Percentiles rank a stretch among this genome's conserved stretches.
Conservation (phyloP, 768 basidiomycete species). For the Epithele typhae region DNA sequence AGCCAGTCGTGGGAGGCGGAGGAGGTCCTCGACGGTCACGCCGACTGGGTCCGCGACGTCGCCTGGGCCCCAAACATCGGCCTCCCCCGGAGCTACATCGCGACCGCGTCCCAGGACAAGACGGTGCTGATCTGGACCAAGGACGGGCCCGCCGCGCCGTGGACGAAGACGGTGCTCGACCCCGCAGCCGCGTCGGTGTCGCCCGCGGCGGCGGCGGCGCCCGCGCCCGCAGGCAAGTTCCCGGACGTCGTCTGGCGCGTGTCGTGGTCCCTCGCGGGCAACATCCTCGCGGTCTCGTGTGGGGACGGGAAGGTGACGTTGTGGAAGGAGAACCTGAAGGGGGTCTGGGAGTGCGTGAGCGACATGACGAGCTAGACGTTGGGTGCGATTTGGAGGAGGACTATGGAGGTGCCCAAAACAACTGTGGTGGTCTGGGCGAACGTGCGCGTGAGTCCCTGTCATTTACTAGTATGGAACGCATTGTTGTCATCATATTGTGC, state of each 20-base stretch:
- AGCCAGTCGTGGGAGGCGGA: constrained; percentile 88
- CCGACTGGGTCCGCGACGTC: constrained; percentile 98
- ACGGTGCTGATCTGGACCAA: constrained; percentile 92
- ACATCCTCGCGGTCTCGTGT: constrained; percentile 93
- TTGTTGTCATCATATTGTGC: too few relatives aligned
- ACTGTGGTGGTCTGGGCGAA: too few relatives aligned
- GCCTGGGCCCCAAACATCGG: constrained; percentile 99
- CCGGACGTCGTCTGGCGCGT: constrained; percentile 99
- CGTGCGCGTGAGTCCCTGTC: too few relatives aligned
- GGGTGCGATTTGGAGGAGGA: too few relatives aligned
- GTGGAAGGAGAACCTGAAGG: constrained; percentile 97
- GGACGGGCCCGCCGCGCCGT: constrained; percentile 65
- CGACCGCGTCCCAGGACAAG: constrained; percentile 92
- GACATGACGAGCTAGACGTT: constrained; percentile 81
- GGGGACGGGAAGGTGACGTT: constrained; percentile 97
- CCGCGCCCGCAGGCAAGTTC: constrained; percentile 65
- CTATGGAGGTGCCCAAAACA: too few relatives aligned
- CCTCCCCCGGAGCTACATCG: constrained; percentile 90
- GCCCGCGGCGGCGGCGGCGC: constrained; percentile 32
- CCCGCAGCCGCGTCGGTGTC: constrained; percentile 49
- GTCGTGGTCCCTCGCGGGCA: constrained; percentile 95
- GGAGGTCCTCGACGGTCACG: constrained; percentile 86
- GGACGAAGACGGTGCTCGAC: constrained; percentile 80
- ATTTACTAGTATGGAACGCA: too few relatives aligned
- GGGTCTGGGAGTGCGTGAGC: constrained; percentile 95